A percentile compares a stretch with the other conserved stretches of the same genome.
Evolutionary conservation across 225 moss, liverwort and hornwort genomes (phyloP).

Genomic region (Straminergon stramineum): DNA sequence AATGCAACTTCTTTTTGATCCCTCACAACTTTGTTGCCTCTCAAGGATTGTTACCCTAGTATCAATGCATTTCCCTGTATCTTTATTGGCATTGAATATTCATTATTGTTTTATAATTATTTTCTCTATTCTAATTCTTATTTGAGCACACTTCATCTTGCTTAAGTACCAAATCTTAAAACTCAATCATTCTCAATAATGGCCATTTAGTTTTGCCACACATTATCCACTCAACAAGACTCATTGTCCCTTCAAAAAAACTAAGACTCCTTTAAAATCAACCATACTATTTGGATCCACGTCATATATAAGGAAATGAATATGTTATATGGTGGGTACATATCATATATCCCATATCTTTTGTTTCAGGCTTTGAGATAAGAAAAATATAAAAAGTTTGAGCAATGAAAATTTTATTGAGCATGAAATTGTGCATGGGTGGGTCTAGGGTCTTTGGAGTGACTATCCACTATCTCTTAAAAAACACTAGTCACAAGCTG

Average conservation of each 20-base stretch:
- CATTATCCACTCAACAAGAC: not conserved
- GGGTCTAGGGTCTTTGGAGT: not conserved
- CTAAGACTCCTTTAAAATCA: fast-evolving
- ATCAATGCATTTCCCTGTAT: not conserved
- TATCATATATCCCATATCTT: not conserved
- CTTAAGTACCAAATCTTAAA: not conserved
- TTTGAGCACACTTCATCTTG: too few relatives aligned
- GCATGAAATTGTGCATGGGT: not conserved
- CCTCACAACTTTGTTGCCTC: not conserved
- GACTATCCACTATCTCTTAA: not conserved
- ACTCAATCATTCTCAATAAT: not conserved
- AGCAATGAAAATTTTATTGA: not conserved
- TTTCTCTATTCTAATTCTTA: not conserved
- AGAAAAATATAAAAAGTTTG: not conserved
- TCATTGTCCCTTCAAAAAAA: fast-evolving
- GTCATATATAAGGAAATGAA: fast-evolving
- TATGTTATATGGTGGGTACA: fast-evolving
- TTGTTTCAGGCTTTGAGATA: not conserved
- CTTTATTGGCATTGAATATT: not conserved
- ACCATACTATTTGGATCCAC: not conserved
- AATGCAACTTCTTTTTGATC: not conserved
- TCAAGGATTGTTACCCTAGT: not conserved
- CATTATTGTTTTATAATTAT: not conserved
- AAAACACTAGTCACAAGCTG: not conserved
- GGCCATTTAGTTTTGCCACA: not conserved